These are phyloP conservation scores for Scutellaria barbata DNA, from an alignment of 257 asterid genomes.

Conservation along the genomic window DNA sequence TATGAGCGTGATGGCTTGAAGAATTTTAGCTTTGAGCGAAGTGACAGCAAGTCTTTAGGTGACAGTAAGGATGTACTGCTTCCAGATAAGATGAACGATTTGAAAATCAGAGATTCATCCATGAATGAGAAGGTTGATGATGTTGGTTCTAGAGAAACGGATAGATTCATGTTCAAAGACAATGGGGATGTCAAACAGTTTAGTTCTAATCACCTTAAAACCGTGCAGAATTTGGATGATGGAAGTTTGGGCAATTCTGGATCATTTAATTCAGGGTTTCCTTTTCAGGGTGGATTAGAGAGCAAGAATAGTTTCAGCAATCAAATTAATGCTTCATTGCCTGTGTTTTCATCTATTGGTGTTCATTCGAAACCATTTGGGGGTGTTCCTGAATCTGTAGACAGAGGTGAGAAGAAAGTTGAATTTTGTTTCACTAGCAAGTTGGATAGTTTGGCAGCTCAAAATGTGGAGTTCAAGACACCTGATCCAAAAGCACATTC, in stretches of 20 bases:
- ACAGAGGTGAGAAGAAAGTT: conserved; percentile 53
- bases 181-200: conserved; percentile 30
- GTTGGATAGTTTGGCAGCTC: conserved; percentile 46
- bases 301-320: conserved; percentile 33
- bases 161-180: conserved; percentile 24
- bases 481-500: conserved; percentile 56
- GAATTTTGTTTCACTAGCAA: conserved; percentile 60
- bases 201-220: conserved; percentile 25
- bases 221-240: conserved; percentile 39
- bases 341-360: conserved; percentile 44
- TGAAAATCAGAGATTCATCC: conserved; percentile 48
- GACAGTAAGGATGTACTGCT: conserved; percentile 40
- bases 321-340: conserved; percentile 45
- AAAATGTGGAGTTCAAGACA: conserved; percentile 60
- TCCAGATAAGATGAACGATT: conserved; percentile 39
- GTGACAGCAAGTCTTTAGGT: conserved; percentile 26
- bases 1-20: conserved; percentile 31
- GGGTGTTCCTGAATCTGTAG: conserved; percentile 40
- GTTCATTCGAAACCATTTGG: conserved; percentile 41
- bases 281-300: conserved; percentile 52
- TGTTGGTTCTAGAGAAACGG: conserved; percentile 31
- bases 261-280: conserved; percentile 44
- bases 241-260: conserved; percentile 41
- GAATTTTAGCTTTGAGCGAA: conserved; percentile 35
- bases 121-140: conserved; percentile 38